These are phyloP conservation scores for Podila horticola DNA, from an alignment of 192 early-diverging fungal genomes.

Conservation along the genomic window DNA sequence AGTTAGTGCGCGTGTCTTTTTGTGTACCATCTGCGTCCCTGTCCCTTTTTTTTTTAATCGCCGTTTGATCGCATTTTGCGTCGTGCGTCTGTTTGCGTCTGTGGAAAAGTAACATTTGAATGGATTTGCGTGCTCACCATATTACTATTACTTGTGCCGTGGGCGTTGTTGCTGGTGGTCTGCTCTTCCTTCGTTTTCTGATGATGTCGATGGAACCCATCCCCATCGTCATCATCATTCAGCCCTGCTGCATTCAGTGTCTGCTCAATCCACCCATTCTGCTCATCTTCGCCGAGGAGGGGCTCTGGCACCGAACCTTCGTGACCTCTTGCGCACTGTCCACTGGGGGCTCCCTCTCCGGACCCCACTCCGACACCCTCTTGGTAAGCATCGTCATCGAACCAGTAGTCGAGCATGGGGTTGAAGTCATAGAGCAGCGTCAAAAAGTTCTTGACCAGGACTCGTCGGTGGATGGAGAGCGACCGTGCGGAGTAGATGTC, in stretches of 20 bases:
- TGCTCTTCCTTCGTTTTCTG: background rate
- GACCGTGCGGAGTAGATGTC: constrained; percentile 39
- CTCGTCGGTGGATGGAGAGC: constrained; percentile 42
- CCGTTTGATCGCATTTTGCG: too few relatives aligned
- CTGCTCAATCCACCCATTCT: constrained; percentile 44
- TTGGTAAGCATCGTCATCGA: background rate
- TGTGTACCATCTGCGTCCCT: too few relatives aligned
- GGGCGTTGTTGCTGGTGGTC: background rate
- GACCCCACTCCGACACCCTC: too few relatives aligned
- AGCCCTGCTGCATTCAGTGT: constrained; percentile 34
- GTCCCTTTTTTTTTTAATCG: too few relatives aligned
- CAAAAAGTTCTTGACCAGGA: constrained; percentile 47
- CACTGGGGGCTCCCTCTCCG: background rate
- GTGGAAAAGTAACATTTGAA: background rate
- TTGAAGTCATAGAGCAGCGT: constrained; percentile 26
- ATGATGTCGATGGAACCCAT: background rate
- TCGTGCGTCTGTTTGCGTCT: background rate
- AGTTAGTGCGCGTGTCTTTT: too few relatives aligned
- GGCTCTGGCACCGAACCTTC: constrained; percentile 23
- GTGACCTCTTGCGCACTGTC: constrained; percentile 11
- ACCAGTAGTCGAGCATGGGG: background rate
- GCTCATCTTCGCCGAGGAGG: constrained; percentile 33
- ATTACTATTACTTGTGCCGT: background rate
- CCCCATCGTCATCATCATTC: constrained; percentile 10
- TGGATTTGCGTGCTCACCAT: background rate